Evolutionary conservation across 148 eudicot species (phyloP), one percentile per base, ranked within the genome.

Genomic region (Bassia scoparia): DNA sequence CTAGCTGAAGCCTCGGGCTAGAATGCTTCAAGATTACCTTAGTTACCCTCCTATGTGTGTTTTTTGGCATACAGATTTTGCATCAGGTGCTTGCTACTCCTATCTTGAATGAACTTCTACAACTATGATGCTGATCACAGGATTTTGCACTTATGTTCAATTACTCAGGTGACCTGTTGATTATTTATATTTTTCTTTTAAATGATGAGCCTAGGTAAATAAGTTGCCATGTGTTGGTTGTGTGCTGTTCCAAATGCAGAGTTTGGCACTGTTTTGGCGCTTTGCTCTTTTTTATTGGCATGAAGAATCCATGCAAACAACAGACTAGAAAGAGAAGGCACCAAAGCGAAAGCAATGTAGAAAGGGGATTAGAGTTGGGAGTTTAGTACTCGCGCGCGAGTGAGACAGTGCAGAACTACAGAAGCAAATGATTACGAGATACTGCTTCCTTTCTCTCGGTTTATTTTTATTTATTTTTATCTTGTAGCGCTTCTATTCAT

Each of bases 41-140:
- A 14, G 20, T 13, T 17, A 4, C 18, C 8, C 72, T 41, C 48
- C 60, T 37, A 4, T 29, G 16, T 14, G 15, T 12, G 35, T 58
- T 59, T 65, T 62, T 53, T 52, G 20, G 0, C 21, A 16, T 70
- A 66, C 84, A 94, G 97, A 83, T 89, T 78, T 70, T 89, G 62
- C 93, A 91, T 71, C 98, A 91, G 75, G 88, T 87, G 59, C 78
- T 95, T 64, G 74, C 83, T 60, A 82, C 92, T 31, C 92, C 97
- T 33, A 86, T 95, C 78, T 83, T 95, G 82, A 84, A 85, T 46
- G 98, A n/a, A 95, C 81, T 95, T 95, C 86, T 95, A 95, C 86
- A 91, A 89, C 88, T 88, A 91, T 37, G 97, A 91, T 30, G 81
- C 80, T 15, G 93, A 95, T 72, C 87, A 77, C 71, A 85, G 68